Base-by-base conservation (phyloP, 1,284 basidiomycete species). In the Agroathelia rolfsii region DNA sequence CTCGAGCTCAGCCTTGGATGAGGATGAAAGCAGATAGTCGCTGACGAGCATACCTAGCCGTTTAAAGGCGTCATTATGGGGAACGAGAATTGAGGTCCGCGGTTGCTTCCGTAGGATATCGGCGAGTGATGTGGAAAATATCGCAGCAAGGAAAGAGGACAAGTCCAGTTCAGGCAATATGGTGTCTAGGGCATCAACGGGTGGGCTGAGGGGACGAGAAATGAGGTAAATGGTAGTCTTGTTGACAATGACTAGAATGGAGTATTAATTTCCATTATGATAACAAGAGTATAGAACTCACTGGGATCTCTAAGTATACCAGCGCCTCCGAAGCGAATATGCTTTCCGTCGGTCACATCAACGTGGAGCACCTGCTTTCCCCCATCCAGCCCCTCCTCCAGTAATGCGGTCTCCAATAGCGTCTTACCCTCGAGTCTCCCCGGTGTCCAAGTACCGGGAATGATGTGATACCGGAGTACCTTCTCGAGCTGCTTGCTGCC, bases 171-270 rank as follows among this genome's bases (percentile, higher is more conserved):
- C 71, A 0, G 90, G 85, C 7, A 95, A 66, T 3, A 88, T 82
- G 2, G 86, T 83, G 49, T 85, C 74, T 22, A 97, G 61, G 10
- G 82, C 72, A 51, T 93, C 85, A 0, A 69, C 62, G 0, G 95
- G 95, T 10, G 88, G 86, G 5, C 75, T 64, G 14, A 97, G 64
- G 0, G 92, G 76, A 21, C 79, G 72, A 1, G 89, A 85, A 27
- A 97, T 61, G 44, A 97, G 81, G 58, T 98, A 99, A 41, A 99
- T 82, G 40, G 93, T 52, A 5, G 81, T 79, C 36, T 84, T 80
- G 40, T 85, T 74, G 36, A 81, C 63, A 41, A 76, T 63, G 41
- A 89, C 84, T 80, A 49, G 11, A 37, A 37, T 12, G 28, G 3
- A 11, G 11, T 13, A 20, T 28, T 20, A 28, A 21, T 16, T 35